Evolutionary conservation across 2,329 filamentous ascomycete species (phyloP), one percentile per base, ranked within the genome.

Genomic region (Exophiala viscosa): DNA sequence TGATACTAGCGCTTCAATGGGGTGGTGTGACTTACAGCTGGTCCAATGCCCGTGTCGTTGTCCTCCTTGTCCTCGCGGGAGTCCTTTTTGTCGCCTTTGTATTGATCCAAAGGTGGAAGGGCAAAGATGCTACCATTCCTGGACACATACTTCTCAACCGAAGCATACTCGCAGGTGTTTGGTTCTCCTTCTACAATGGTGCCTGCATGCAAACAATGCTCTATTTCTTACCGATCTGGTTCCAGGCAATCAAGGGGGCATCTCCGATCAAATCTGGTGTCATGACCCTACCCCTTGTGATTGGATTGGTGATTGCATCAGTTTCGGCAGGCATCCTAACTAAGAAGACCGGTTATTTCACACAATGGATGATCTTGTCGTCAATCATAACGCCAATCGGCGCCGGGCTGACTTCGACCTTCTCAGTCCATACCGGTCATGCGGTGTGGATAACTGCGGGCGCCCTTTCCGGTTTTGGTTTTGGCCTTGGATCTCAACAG

Each of bases 1-100:
- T 77, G 4, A 68, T 80, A 50, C 65, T 80, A 1, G 77, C 76
- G 0, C 64, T 80, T 3, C 71, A 78, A 48, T 74, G 69, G 67
- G 73, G 74, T 14, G 71, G 74, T 3, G 70, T 69, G 11, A 72
- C 65, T 31, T 72, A 75, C 35, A 36, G 68, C 1, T 80, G 76
- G 77, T 64, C 60, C 23, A 70, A 69, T 56, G 66, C 64, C 14
- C 71, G 68, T 9, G 70, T 79, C 49, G 74, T 79, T 43, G 71
- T 70, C 0, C 66, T 80, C 8, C 73, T 81, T 20, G 69, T 77
- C 1, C 67, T 81, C 2, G 77, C 77, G 52, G 65, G 64, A 0
- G 15, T 72, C 17, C 50, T 72, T 9, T 60, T 63, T 8, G 55
- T 66, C 33, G 54, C 76, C 20, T 85, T 84, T 55, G 57, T 76